These are phyloP conservation scores for Epichloe typhina DNA, from an alignment of 2,329 filamentous ascomycete genomes.

Conservation along the genomic window DNA sequence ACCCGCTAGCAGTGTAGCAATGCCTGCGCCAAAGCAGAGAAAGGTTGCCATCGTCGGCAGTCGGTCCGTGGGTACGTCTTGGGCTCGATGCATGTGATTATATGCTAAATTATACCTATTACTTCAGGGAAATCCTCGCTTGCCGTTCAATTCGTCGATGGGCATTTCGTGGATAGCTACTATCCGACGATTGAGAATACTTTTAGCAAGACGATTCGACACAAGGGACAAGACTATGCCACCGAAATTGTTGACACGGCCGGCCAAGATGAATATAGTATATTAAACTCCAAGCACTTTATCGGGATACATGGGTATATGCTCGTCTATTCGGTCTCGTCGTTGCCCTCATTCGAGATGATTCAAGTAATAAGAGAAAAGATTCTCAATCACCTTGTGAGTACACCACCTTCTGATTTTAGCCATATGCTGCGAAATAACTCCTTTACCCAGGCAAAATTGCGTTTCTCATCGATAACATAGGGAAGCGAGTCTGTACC, in stretches of 20 bases:
- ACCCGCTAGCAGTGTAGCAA: conserved; percentile 16
- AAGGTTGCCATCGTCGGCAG: conserved; percentile 95
- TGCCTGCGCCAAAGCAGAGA: conserved; percentile 70
- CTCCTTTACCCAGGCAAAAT: not conserved
- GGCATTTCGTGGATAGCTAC: conserved; percentile 97
- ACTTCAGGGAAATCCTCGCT: conserved; percentile 83
- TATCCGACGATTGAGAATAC: conserved; percentile 99
- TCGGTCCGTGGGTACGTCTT: conserved; percentile 57
- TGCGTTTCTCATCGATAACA: not conserved
- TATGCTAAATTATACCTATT: not conserved
- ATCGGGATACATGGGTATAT: conserved; percentile 99
- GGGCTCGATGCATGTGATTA: not conserved
- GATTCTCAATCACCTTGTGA: conserved; percentile 87
- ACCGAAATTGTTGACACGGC: conserved; percentile 98
- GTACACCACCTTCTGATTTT: conserved; percentile 16
- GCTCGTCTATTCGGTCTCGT: conserved; percentile 95
- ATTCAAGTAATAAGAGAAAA: conserved; percentile 95
- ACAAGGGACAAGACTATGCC: conserved; percentile 83
- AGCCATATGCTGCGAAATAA: not conserved
- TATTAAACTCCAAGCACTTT: conserved; percentile 96
- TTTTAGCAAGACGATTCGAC: conserved; percentile 89
- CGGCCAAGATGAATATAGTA: conserved; percentile 97
- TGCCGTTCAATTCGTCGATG: conserved; percentile 92
- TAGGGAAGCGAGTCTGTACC: conserved; percentile 87
- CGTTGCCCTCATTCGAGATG: conserved; percentile 93